Base-by-base conservation (phyloP, 2,329 filamentous ascomycete genomes). In the Hypoxylon sp. region DNA sequence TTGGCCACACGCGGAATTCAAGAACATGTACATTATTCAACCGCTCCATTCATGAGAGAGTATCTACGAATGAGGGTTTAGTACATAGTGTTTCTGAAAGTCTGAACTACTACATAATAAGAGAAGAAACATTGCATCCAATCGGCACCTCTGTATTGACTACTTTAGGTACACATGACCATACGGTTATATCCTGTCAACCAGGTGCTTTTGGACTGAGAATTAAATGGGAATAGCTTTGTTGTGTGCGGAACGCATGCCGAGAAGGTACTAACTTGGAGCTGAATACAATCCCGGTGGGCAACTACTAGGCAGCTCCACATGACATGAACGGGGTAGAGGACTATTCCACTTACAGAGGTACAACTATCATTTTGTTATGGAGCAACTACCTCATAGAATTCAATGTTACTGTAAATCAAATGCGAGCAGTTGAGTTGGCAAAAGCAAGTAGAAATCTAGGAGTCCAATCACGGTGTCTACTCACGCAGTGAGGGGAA, bases 221-320 rank as follows among this genome's bases (percentile, higher is more conserved):
- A 31, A 22, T 27, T 44, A 25, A 56, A 42, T 11, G 40, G 17
- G 17, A 8, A 8, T 22, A 44, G 61, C 50, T 60, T 33, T n/a
- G 30, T 60, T 33, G 49, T 33, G 25, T 46, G 55, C 50, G 65
- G 65, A 68, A 61, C 25, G 50, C 10, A 59, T 42, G 27, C 64
- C 64, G 64, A 66, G 13, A 35, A 17, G 27, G 10, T n/a, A n/a
- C 40, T 42, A 31, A 55, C 17, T 64, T 44, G 35, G 30, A 58
- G 55, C 55, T 30, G 55, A 58, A 50, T 30, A 49, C 17, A 25
- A 22, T 30, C 17, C 42, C 25, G 20, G 30, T 48, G 31, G 40
- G 17, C 17, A 20, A 20, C 10, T 20, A 44, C 40, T 22, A 22
- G 40, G 40, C 11, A 8, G 7, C 40, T 44, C 40, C 40, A 44